A percentile compares a stretch with the other conserved stretches of the same genome.
Conservation (phyloP, 2,329 filamentous ascomycete genomes). For the Exserohilum turcica region DNA sequence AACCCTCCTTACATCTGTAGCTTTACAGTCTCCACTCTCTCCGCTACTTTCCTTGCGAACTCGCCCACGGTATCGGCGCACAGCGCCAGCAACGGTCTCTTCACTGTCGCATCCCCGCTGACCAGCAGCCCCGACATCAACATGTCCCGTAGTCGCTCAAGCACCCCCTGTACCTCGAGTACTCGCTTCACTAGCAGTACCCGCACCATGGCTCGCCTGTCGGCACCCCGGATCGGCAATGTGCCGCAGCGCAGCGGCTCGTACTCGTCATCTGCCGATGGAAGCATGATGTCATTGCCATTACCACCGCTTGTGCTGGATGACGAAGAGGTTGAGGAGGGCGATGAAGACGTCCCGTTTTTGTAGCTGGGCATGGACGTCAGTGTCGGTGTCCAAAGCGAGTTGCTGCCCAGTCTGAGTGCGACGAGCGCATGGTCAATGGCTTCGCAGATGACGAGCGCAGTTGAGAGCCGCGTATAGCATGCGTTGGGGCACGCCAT, state of each 20-base stretch:
- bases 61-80: constrained; percentile 6
- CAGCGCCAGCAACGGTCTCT: constrained; percentile 3
- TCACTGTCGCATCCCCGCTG: neutral
- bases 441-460: constrained; percentile 7
- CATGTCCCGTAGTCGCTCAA: constrained; percentile 3
- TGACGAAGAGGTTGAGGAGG: neutral
- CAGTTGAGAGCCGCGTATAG: constrained; percentile 4
- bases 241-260: constrained; percentile 9
- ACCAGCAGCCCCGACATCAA: neutral
- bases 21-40: constrained; percentile 3
- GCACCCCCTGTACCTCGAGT: constrained; percentile 6
- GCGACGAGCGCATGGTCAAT: constrained; percentile 7
- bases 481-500: constrained; percentile 6
- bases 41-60: constrained; percentile 5
- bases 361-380: neutral
- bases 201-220: constrained; percentile 8
- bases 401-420: constrained; percentile 4
- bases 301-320: constrained; percentile 1
- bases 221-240: constrained; percentile 6
- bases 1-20: constrained; percentile 7
- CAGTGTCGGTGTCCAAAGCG: constrained; percentile 1
- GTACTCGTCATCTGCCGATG: constrained; percentile 5
- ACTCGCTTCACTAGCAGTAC: constrained; percentile 9
- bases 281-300: constrained; percentile 2
- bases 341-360: constrained; percentile 1